Conservation (phyloP, 352 stramenopile species). For the Globisporangium cylindrosporum region DNA sequence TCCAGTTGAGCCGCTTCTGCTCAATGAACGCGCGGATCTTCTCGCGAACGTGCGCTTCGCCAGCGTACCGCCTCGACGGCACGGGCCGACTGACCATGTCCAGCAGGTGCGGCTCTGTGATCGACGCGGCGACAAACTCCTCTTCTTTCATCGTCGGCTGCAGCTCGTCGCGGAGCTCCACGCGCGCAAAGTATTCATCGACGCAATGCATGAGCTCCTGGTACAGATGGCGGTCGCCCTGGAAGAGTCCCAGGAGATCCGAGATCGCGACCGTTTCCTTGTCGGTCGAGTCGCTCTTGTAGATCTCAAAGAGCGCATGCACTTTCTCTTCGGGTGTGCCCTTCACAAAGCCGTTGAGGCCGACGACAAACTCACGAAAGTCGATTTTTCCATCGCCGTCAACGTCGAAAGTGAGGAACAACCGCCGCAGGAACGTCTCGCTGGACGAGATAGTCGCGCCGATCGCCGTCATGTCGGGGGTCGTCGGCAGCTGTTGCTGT, state of each 20-base stretch:
- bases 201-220: slow-evolving; percentile 45
- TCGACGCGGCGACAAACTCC: slow-evolving; percentile 36
- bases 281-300: slow-evolving; percentile 22
- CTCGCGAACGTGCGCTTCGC: slow-evolving; percentile 34
- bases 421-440: slow-evolving; percentile 37
- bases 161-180: slow-evolving; percentile 32
- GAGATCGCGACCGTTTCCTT: slow-evolving; percentile 35
- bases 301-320: slow-evolving; percentile 38
- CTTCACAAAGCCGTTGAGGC: slow-evolving; percentile 38
- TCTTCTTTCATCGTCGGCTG: slow-evolving; percentile 33
- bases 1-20: slow-evolving; percentile 23
- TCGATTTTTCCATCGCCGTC: slow-evolving; percentile 46
- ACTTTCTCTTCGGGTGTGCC: slow-evolving; percentile 42
- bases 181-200: slow-evolving; percentile 45
- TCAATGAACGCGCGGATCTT: slow-evolving; percentile 30
- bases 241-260: slow-evolving; percentile 41
- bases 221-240: slow-evolving; percentile 41
- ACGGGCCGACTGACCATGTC: slow-evolving; percentile 34
- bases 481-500: background rate
- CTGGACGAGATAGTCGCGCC: slow-evolving; percentile 43
- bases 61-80: slow-evolving; percentile 23
- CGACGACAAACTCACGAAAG: slow-evolving; percentile 50
- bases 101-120: slow-evolving; percentile 36
- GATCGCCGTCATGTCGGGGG: slow-evolving; percentile 27
- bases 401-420: slow-evolving; percentile 42